Percentiles rank a stretch among this genome's conserved stretches.
These are phyloP conservation scores for Gossypium trilobum DNA, from an alignment of 441 rosid genomes.

Conservation along the genomic window DNA sequence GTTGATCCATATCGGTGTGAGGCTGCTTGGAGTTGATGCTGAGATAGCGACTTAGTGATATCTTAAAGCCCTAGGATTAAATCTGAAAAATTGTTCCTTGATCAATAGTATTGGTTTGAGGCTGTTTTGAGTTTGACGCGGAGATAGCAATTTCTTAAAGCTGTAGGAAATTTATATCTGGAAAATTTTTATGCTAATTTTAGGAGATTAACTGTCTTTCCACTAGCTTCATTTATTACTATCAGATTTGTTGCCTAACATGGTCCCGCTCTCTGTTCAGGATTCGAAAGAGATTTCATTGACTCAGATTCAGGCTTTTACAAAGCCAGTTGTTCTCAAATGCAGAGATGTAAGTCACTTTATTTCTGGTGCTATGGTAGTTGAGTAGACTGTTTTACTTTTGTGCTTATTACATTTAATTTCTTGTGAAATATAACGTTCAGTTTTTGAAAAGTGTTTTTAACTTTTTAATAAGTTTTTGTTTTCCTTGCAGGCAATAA, in stretches of 20 bases:
- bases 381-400: background rate
- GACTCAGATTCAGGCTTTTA: slow-evolving; percentile 54
- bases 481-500: slow-evolving; percentile 51
- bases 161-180: background rate
- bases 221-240: background rate
- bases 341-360: slow-evolving; percentile 76
- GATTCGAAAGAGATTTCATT: slow-evolving; percentile 69
- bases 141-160: background rate
- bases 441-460: background rate
- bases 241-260: slow-evolving; percentile 15
- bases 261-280: slow-evolving; percentile 35
- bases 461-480: slow-evolving; percentile 7
- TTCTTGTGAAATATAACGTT: background rate
- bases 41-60: background rate
- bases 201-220: background rate
- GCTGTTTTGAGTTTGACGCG: background rate
- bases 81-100: background rate
- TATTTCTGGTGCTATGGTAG: slow-evolving; percentile 16
- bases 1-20: background rate
- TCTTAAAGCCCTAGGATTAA: background rate
- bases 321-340: slow-evolving; percentile 54
- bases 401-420: background rate
- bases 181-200: background rate
- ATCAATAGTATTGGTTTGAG: background rate
- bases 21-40: background rate